Evolutionary conservation across 345 rosid species (phyloP).

Genomic region (Eucalyptus cladocalyx): DNA sequence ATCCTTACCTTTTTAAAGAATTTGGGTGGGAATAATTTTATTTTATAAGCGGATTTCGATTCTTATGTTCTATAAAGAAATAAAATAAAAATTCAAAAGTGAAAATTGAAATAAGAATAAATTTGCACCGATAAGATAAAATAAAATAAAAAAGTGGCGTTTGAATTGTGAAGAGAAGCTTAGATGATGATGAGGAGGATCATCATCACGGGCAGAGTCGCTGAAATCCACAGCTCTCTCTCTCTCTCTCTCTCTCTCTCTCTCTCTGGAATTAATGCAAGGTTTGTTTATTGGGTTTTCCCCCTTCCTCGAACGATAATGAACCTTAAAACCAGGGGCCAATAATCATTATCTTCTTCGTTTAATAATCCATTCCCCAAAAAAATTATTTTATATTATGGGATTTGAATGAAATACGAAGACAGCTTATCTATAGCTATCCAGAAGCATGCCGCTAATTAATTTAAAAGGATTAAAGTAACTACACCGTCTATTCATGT

Average conservation of each 20-base stretch:
- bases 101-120: no score
- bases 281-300: not conserved
- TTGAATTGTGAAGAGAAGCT: not conserved
- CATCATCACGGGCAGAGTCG: not conserved
- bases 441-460: not conserved
- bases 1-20: no score
- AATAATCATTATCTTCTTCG: not conserved
- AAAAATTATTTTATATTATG: not conserved
- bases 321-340: not conserved
- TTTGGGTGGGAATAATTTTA: no score
- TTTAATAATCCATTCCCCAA: not conserved
- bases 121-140: no score
- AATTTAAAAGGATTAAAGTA: not conserved
- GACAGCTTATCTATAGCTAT: not conserved
- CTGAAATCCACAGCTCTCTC: not conserved
- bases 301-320: not conserved
- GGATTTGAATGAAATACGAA: not conserved
- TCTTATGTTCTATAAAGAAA: no score
- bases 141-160: not conserved
- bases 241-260: not conserved
- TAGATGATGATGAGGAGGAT: not conserved
- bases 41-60: no score
- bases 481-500: not conserved
- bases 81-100: no score
- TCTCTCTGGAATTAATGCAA: not conserved